A percentile compares a stretch with the other conserved stretches of the same genome.
phyloP scores from a whole-genome alignment of 2,329 filamentous ascomycete genomes.

The Penicillium concentricum region DNA sequence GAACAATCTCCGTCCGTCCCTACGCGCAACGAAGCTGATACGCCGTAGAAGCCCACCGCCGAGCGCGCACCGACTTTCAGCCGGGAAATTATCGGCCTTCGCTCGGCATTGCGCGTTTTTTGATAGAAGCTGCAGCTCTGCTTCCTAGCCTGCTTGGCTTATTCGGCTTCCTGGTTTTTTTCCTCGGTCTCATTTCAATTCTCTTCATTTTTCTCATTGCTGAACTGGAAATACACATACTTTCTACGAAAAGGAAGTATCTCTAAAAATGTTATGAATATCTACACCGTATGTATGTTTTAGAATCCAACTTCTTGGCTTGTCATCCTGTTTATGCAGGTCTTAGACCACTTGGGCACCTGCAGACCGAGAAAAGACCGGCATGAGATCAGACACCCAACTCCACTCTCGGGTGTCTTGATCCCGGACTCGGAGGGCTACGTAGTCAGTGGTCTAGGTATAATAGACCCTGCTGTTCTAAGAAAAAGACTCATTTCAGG shows the following conservation, averaged over 20 bases:
- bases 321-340: neutral
- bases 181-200: neutral
- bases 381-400: neutral
- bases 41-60: neutral
- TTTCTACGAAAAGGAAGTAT: neutral
- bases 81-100: constrained; percentile 14
- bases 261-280: no score
- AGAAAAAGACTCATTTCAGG: neutral
- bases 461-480: neutral
- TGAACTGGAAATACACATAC: neutral
- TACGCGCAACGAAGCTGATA: neutral
- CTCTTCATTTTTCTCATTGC: neutral
- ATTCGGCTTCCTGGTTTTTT: neutral
- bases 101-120: constrained; percentile 6
- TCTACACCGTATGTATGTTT: neutral
- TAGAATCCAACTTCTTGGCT: neutral
- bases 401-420: constrained; percentile 2
- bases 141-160: neutral
- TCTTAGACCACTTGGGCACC: no score
- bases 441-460: neutral
- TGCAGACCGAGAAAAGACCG: constrained; percentile 5
- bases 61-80: constrained; percentile 13
- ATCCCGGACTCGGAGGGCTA: neutral
- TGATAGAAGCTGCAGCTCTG: neutral
- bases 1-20: neutral